Evolutionary conservation across 2,329 filamentous ascomycete species (phyloP), one percentile per base, ranked within the genome.

Genomic region (Xylaria hypoxylon): DNA sequence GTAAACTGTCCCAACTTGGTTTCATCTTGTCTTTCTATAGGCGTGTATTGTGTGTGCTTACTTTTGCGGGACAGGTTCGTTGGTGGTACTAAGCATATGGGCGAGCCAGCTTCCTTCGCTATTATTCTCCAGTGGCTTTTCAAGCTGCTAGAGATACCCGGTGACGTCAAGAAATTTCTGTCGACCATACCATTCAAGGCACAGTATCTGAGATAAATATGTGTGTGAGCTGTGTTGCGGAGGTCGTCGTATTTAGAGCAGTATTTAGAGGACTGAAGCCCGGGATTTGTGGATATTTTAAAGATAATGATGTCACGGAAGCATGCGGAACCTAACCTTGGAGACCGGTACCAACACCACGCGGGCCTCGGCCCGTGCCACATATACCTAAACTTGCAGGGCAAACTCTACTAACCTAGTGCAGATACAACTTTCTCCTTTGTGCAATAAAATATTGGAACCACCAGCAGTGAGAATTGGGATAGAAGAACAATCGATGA

Each of bases 41-140:
- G 15, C 22, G 51, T 38, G 8, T 15, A 22, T 62, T 48, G 28
- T 26, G 24, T 22, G 31, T 40, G n/a, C 57, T 42, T 15, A 60
- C 26, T 55, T 24, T 44, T 4, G 15, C 2, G 19, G 31, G 38
- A 11, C 44, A 78, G 77, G 31, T 74, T 78, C 40, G 72, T 79
- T 2, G 50, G 69, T n/a, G 72, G 68, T 2, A 65, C 33, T 31
- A 79, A 79, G 62, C 77, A 79, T 31, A 79, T 79, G 78, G 77
- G 78, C 3, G 78, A 79, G 62, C 77, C 77, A 5, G 71, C 74
- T 19, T 76, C 75, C 1, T 78, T 78, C 59, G 53, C 65, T 33
- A 68, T 79, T 26, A 76, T 78, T 45, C 57, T 79, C 28, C 38
- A 68, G n/a, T 79, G 77, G 76, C 68, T 80, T 5, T 75, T 77